Base-by-base conservation (phyloP, 352 stramenopile species). In the Phytophthora pini region DNA sequence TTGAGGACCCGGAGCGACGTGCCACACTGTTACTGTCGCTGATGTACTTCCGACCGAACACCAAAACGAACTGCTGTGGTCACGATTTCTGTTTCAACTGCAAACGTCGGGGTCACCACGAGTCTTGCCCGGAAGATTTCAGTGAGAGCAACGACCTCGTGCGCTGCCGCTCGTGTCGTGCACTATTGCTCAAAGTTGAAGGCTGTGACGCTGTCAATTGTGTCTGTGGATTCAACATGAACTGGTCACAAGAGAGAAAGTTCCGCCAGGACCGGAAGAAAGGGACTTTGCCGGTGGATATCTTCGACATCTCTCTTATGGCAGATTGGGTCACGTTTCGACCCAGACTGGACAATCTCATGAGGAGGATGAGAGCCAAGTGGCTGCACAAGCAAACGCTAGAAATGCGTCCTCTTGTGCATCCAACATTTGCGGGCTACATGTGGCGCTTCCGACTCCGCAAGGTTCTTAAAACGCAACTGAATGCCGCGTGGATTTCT, bases 51-150 rank as follows among this genome's bases (percentile, higher is more conserved):
- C 60, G 68, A 29, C 63, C 74, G 8, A 61, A 66, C 32, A 76
- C 56, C 1, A 50, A 51, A 41, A 85, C 79, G 11, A 55, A 57
- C 3, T 88, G 82, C 40, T 88, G 79, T 48, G 43, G 56, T 26
- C 32, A 47, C n/a, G 45, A 50, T 10, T 62, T 87, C 17, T 90
- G 82, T 44, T 90, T 86, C 57, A 78, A 74, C 49, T 90, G 82
- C 66, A 88, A 88, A 50, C 54, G 65, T 10, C 20, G 26, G 2
- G 64, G 53, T 17, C 73, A 81, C 22, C 77, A 88, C 50, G 31
- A 68, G 9, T 43, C 51, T 11, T 68, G 63, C 11, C 48, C 46
- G 1, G 64, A 77, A 10, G 65, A 62, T 2, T 70, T 69, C 3
- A 39, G 74, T 32, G 65, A 71, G 20, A 39, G 46, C 6, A 62